These are phyloP conservation scores for Coemansia sp. DNA, from an alignment of 192 early-diverging fungal species.

Conservation along the genomic window DNA sequence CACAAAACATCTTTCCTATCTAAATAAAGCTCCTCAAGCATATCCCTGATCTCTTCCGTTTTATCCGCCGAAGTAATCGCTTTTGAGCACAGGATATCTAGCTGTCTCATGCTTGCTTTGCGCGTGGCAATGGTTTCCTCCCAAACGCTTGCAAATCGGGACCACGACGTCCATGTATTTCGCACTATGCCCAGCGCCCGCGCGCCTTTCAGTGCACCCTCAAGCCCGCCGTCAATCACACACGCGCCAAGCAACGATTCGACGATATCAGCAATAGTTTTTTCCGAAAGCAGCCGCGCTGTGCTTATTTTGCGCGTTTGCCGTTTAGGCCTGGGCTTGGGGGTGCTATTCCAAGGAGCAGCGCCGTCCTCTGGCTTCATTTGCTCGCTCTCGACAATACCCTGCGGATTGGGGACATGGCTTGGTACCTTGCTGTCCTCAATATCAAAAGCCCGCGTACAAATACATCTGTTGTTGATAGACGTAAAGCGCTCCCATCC, in stretches of 20 bases:
- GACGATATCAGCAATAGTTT: conserved; percentile 81
- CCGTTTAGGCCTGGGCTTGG: background rate
- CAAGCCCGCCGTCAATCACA: conserved; percentile 59
- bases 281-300: conserved; percentile 65
- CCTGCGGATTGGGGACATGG: background rate
- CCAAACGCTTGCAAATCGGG: conserved; percentile 26
- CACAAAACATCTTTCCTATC: conserved; percentile 36
- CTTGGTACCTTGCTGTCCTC: background rate
- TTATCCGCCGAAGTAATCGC: background rate
- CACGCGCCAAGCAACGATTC: conserved; percentile 83
- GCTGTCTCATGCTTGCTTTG: conserved; percentile 17
- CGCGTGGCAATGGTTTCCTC: conserved; percentile 8
- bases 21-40: conserved; percentile 32
- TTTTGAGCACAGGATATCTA: conserved; percentile 18
- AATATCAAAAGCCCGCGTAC: background rate
- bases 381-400: background rate
- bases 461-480: conserved; percentile 31
- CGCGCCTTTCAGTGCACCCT: conserved; percentile 56
- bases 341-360: background rate
- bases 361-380: background rate
- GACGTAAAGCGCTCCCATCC: conserved; percentile 35
- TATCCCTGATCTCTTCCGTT: conserved; percentile 10
- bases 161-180: conserved; percentile 34
- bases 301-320: conserved; percentile 1
- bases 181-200: conserved; percentile 55